A percentile compares a stretch with the other conserved stretches of the same genome.
phyloP scores from a whole-genome alignment of 192 early-diverging fungal species.

The Umbelopsis vinacea region DNA sequence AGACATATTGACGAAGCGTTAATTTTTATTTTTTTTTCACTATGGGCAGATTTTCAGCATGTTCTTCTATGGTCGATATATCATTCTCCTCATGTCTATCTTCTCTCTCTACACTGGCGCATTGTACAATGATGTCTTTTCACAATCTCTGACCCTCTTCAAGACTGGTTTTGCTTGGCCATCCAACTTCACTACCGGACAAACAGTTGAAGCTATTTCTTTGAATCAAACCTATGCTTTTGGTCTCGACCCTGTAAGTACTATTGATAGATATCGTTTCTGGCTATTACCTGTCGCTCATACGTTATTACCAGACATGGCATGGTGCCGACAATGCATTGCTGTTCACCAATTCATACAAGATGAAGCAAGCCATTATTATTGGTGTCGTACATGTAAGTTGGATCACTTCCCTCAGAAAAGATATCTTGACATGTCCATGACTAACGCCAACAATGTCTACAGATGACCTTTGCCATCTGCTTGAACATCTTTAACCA shows the following conservation, averaged over 20 bases:
- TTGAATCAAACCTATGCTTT: conserved; percentile 72
- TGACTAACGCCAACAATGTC: neutral
- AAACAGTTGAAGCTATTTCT: conserved; percentile 64
- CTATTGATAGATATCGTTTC: neutral
- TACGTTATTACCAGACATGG: conserved; percentile 65
- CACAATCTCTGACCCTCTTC: conserved; percentile 74
- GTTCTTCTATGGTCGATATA: conserved; percentile 96
- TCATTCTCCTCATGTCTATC: conserved; percentile 95
- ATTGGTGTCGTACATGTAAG: conserved; percentile 89
- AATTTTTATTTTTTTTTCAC: neutral
- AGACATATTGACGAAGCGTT: neutral
- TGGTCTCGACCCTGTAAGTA: conserved; percentile 84
- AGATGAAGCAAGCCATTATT: conserved; percentile 99
- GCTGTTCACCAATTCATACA: conserved; percentile 98
- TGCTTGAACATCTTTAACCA: conserved; percentile 90
- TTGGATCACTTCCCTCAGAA: neutral
- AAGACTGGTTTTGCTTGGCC: conserved; percentile 82
- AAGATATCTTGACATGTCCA: neutral
- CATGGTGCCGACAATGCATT: conserved; percentile 92
- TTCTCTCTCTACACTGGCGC: conserved; percentile 98
- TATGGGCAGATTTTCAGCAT: conserved; percentile 73
- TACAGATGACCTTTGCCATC: conserved; percentile 92
- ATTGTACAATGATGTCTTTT: conserved; percentile 99
- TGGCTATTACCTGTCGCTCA: neutral
- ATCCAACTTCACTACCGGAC: conserved; percentile 57